These are phyloP conservation scores for Aspergillus campestris DNA, from an alignment of 495 filamentous ascomycete genomes.

Conservation along the genomic window DNA sequence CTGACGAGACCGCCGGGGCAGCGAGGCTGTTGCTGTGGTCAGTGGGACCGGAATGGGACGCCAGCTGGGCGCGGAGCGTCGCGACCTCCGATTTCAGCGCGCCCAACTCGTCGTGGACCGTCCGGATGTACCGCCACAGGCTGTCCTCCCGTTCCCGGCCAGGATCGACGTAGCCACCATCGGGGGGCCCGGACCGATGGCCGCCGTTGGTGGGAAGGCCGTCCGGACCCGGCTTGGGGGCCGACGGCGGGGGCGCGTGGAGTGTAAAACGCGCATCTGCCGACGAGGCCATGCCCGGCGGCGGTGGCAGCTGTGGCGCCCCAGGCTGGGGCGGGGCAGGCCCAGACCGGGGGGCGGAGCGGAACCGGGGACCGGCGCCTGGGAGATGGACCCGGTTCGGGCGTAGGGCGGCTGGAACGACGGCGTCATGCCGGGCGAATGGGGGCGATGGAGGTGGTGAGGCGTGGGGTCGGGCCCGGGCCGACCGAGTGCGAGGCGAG, in stretches of 20 bases:
- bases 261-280: conserved; percentile 35
- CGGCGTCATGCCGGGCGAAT: conserved; percentile 62
- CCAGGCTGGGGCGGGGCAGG: conserved; percentile 32
- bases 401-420: conserved; percentile 61
- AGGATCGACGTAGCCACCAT: conserved; percentile 24
- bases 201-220: conserved; percentile 13
- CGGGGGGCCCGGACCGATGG: conserved; percentile 13
- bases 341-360: conserved; percentile 18
- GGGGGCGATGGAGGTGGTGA: conserved; percentile 44
- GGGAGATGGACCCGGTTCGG: conserved; percentile 30
- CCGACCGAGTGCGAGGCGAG: conserved; percentile 51
- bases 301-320: conserved; percentile 43
- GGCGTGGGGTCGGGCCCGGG: conserved; percentile 34
- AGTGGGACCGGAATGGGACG: conserved; percentile 15
- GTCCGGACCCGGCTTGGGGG: conserved; percentile 22
- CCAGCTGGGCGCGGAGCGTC: conserved; percentile 29
- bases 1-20: no score
- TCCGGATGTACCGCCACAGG: conserved; percentile 39
- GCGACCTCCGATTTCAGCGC: conserved; percentile 34
- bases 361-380: conserved; percentile 20
- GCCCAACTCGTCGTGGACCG: conserved; percentile 34
- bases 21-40: conserved; percentile 4
- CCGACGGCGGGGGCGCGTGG: conserved; percentile 20
- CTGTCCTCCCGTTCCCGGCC: conserved; percentile 27
- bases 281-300: conserved; percentile 40